Conservation (phyloP, 805 yeast genomes). For the Kazachstania kunashirensis region DNA sequence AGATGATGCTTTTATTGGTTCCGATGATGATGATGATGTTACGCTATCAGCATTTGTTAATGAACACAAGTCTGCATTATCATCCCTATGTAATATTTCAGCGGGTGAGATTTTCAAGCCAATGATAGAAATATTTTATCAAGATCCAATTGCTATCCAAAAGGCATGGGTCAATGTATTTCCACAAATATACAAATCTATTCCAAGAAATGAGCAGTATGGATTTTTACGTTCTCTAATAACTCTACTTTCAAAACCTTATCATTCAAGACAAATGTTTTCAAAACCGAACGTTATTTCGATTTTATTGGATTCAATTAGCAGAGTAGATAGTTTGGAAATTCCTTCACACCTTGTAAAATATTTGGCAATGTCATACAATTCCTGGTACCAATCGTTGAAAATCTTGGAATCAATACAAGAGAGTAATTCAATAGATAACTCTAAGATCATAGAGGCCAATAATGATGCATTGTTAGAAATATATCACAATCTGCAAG, state of each 20-base stretch:
- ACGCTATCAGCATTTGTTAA: constrained; percentile 27
- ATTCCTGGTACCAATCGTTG: constrained; percentile 86
- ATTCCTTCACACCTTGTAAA: constrained; percentile 91
- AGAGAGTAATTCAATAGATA: constrained; percentile 50
- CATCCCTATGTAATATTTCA: constrained; percentile 31
- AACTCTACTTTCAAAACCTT: constrained; percentile 75
- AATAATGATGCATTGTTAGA: constrained; percentile 87
- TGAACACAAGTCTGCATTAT: constrained; percentile 25
- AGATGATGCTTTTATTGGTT: constrained; percentile 6
- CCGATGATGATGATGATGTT: constrained; percentile 11
- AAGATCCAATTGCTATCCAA: constrained; percentile 69
- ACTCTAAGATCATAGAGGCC: constrained; percentile 67
- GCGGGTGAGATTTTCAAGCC: constrained; percentile 62
- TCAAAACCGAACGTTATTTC: constrained; percentile 80
- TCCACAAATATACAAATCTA: constrained; percentile 66
- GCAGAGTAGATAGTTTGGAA: constrained; percentile 59
- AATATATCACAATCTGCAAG: constrained; percentile 78
- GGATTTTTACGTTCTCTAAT: constrained; percentile 80
- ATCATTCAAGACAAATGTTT: constrained; percentile 84
- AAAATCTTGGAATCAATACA: constrained; percentile 69
- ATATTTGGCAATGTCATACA: constrained; percentile 75
- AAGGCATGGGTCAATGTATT: constrained; percentile 76
- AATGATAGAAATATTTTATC: constrained; percentile 69
- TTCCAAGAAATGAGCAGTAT: constrained; percentile 69
- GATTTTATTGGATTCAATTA: constrained; percentile 74